Evolutionary conservation across 2,329 filamentous ascomycete species (phyloP).

Genomic region (Fusarium goolgardi): DNA sequence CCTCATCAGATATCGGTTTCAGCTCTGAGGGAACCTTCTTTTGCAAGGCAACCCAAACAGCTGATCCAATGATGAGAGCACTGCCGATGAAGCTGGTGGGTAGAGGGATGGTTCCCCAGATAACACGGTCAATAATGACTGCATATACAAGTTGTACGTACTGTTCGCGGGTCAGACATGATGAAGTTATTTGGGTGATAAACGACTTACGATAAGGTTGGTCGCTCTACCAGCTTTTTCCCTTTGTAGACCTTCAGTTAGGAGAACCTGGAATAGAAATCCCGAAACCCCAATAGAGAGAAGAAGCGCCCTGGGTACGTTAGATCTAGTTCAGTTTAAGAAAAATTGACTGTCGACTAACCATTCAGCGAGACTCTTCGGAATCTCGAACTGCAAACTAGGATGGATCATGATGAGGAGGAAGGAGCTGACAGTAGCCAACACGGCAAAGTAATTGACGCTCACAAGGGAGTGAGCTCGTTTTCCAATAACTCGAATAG

Average conservation of each 20-base stretch:
- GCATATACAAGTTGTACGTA: constrained; percentile 52
- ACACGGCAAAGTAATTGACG: constrained; percentile 80
- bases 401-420: constrained; percentile 65
- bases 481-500: constrained; percentile 79
- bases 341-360: constrained; percentile 1
- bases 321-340: neutral
- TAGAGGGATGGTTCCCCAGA: constrained; percentile 58
- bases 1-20: constrained; percentile 50
- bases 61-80: constrained; percentile 55
- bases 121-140: constrained; percentile 54
- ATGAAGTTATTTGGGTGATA: fast-evolving
- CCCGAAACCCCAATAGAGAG: constrained; percentile 74
- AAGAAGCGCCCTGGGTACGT: constrained; percentile 64
- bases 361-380: constrained; percentile 45
- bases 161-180: constrained; percentile 23
- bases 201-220: constrained; percentile 47
- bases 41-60: constrained; percentile 57
- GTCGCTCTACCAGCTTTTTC: constrained; percentile 63
- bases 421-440: constrained; percentile 73
- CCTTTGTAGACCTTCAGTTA: constrained; percentile 78
- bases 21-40: constrained; percentile 50
- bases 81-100: constrained; percentile 54
- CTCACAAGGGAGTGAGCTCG: constrained; percentile 79
- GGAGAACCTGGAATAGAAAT: constrained; percentile 81
- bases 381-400: constrained; percentile 54